A percentile compares a stretch with the other conserved stretches of the same genome.
Conservation (phyloP, 805 yeast genomes). For the Huiozyma sinensis region DNA sequence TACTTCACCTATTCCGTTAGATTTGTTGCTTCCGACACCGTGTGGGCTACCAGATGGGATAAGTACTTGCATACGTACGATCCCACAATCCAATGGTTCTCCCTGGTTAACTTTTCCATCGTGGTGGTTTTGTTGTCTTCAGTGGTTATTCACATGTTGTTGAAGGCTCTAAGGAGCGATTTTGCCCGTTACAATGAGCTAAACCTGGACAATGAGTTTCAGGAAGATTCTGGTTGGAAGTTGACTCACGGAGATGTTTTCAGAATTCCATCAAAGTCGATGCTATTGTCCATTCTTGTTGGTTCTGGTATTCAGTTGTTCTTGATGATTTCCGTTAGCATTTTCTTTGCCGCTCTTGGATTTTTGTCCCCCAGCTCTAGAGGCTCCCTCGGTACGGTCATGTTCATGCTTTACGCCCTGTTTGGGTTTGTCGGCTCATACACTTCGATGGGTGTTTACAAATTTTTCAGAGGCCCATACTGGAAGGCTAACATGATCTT, state of each 20-base stretch:
- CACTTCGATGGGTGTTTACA: conserved; percentile 76
- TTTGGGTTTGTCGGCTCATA: conserved; percentile 80
- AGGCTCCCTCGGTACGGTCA: conserved; percentile 84
- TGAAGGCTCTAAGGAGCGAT: conserved; percentile 74
- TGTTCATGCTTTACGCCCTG: conserved; percentile 73
- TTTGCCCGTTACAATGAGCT: conserved; percentile 82
- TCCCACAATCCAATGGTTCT: conserved; percentile 93
- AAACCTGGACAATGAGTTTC: conserved; percentile 74
- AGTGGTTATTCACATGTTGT: conserved; percentile 67
- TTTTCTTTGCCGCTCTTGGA: conserved; percentile 79
- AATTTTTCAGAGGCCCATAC: conserved; percentile 81
- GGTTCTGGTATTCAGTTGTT: conserved; percentile 86
- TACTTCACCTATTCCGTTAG: conserved; percentile 73
- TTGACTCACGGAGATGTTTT: conserved; percentile 91
- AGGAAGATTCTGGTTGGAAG: conserved; percentile 96
- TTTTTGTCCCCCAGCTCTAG: conserved; percentile 88
- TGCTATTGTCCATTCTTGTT: conserved; percentile 66
- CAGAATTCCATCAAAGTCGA: conserved; percentile 63
- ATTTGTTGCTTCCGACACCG: conserved; percentile 58
- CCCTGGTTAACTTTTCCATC: conserved; percentile 75
- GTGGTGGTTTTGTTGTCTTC: conserved; percentile 68
- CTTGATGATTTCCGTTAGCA: conserved; percentile 61
- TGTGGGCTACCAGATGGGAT: conserved; percentile 99
- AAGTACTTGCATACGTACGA: conserved; percentile 85
- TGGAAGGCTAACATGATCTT: conserved; percentile 81